These are phyloP conservation scores for Colletotrichum horii DNA, from an alignment of 2,329 filamentous ascomycete species.

Conservation along the genomic window DNA sequence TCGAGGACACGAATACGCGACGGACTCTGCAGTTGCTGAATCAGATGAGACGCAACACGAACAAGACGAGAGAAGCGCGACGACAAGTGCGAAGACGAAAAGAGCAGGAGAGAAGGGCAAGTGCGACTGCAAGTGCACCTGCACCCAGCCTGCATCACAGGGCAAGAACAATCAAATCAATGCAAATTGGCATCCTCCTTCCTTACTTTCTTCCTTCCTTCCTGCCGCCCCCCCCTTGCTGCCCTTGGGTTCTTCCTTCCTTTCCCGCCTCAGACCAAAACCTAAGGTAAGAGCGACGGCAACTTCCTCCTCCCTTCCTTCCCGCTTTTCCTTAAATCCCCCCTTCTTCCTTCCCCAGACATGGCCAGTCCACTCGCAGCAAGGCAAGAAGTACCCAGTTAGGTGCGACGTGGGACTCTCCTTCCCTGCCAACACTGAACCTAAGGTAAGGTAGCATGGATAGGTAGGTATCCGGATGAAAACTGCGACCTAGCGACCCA, in stretches of 20 bases:
- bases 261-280: not conserved
- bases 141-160: not conserved
- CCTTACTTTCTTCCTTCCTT: not conserved
- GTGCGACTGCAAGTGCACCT: not conserved
- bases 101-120: not conserved
- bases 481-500: not conserved
- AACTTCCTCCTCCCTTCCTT: not conserved
- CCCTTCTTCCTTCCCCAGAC: not conserved
- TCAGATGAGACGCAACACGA: not conserved
- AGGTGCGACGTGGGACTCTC: not conserved
- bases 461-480: not conserved
- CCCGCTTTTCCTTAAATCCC: not conserved
- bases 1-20: not conserved
- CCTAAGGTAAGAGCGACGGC: not conserved
- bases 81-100: not conserved
- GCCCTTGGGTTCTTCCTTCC: not conserved
- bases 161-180: not conserved
- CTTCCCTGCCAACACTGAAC: not conserved
- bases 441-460: not conserved
- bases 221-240: not conserved
- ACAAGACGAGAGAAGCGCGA: not conserved
- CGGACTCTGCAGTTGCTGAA: not conserved
- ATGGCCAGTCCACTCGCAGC: not conserved
- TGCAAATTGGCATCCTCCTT: not conserved
- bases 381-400: not conserved